Evolutionary conservation across 108 stramenopile genomes (phyloP), one percentile per base, ranked within the genome.

Genomic region (Skeletonema potamos): DNA sequence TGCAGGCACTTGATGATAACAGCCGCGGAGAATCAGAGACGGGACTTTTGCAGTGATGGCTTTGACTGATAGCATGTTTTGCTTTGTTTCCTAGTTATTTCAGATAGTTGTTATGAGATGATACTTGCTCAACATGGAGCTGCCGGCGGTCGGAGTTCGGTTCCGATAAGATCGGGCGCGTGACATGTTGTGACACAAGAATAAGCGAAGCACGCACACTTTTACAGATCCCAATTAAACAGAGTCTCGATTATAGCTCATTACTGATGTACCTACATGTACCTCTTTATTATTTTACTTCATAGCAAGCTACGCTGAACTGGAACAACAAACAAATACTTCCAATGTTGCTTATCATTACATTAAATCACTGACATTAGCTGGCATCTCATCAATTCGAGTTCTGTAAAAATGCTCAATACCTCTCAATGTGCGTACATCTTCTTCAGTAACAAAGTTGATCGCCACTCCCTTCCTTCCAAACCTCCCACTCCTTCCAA

Each of bases 391-490:
- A 37, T 94, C 92, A 73, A 99, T 98, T 62, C 96, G 89, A 13
- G 98, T 99, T 6, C 86, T 83, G 64, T 99, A 99, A 82, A 92
- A 98, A 63, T 96, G 93, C 66, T 99, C 99, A 72, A 99, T 98
- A 68, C 98, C 98, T 30, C 94, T 82, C 37, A 99, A 65, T n/a
- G 89, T 75, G 27, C 81, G 82, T 5, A 90, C 86, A 72, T 99
- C 99, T 43, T 98, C 99, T 8, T 87, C 81, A 68, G 84, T 95
- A 27, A 98, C 98, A 84, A 99, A 99, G 81, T 99, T 99, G 74
- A 99, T 99, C 8, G 99, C 98, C 7, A 99, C 97, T 36, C 99
- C 99, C 77, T 97, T 98, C 30, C 99, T 86, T 22, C 99, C 99
- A 77, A 99, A 99, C 10, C 99, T 79, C 3, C 99, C 99, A 17